A percentile compares a stretch with the other conserved stretches of the same genome.
Evolutionary conservation across 768 basidiomycete genomes (phyloP).

Genomic region (Nidularia pulvinata): DNA sequence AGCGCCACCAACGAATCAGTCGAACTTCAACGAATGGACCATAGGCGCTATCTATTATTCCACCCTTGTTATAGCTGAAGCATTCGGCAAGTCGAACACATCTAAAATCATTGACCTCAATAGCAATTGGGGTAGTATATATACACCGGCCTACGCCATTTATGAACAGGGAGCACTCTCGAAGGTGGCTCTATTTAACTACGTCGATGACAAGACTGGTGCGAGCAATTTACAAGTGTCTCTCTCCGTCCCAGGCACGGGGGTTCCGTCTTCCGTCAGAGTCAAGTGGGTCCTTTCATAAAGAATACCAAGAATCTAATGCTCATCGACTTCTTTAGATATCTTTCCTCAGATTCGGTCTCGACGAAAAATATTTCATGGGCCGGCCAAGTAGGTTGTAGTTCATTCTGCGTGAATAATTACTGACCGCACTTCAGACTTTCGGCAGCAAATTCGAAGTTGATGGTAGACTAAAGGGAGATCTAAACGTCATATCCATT

Average conservation of each 20-base stretch:
- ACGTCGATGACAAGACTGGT: conserved; percentile 58
- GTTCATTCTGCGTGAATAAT: neutral
- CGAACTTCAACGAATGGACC: conserved; percentile 68
- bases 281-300: conserved; percentile 42
- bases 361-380: conserved; percentile 61
- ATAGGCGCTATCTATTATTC: conserved; percentile 79
- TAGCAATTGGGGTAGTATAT: conserved; percentile 46
- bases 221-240: conserved; percentile 52
- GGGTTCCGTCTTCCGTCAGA: conserved; percentile 40
- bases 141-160: conserved; percentile 69
- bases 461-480: conserved; percentile 63
- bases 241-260: conserved; percentile 40
- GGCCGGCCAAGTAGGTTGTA: conserved; percentile 49
- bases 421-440: conserved; percentile 33
- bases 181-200: conserved; percentile 74
- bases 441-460: conserved; percentile 58
- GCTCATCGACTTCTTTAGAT: conserved; percentile 30
- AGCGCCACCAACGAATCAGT: conserved; percentile 58
- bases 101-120: conserved; percentile 68
- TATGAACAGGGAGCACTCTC: conserved; percentile 67
- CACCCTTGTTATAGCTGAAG: conserved; percentile 68
- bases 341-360: conserved; percentile 46
- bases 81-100: conserved; percentile 57
- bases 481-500: conserved; percentile 48
- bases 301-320: neutral